Base-by-base conservation (phyloP, 768 basidiomycete genomes). In the Tylopilus vinaceipallidus region DNA sequence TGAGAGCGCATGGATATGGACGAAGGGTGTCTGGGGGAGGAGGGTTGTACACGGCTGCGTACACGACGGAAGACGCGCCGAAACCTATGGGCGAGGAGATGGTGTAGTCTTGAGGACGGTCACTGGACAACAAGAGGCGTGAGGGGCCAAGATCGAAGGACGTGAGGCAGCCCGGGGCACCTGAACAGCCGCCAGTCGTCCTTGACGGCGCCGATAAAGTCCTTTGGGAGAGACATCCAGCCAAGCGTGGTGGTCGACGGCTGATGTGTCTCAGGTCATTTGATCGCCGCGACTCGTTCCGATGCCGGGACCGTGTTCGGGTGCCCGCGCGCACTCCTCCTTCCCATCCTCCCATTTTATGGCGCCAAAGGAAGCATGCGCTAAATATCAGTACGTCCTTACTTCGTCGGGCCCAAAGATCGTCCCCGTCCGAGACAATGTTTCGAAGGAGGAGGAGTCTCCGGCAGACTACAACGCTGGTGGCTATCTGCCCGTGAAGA, bases 51-150 rank as follows among this genome's bases (percentile, higher is more conserved):
- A 73, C 68, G 0, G 94, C 94, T 13, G 83, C 70, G 61, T 95
- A 92, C 6, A 98, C 95, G 47, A 86, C 88, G 0, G 95, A 95
- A 3, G 91, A 93, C 3, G 95, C 88, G 17, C 95, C 95, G 59
- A 88, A 94, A 2, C 94, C 93, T 44, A 95, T 92, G 17, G 90
- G 80, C 8, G 77, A 68, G 14, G 88, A 89, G 32, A 89, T 75
- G 17, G 77, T 78, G 61, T 94, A 94, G 73, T 95, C 91, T 12
- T 71, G 56, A 2, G 81, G 72, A 53, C 77, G 66, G 63, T 91
- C 87, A 60, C 90, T 91, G 64, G 35, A 14, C 22, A 51, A 34
- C 24, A 41, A 29, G 14, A 36, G 33, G 23, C 1, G 14, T 45
- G 22, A 52, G 23, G 13, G 39, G 12, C 29, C 27, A 2, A 19